Conservation (phyloP, 2,329 filamentous ascomycete species). For the Phaeosphaeria sp. region DNA sequence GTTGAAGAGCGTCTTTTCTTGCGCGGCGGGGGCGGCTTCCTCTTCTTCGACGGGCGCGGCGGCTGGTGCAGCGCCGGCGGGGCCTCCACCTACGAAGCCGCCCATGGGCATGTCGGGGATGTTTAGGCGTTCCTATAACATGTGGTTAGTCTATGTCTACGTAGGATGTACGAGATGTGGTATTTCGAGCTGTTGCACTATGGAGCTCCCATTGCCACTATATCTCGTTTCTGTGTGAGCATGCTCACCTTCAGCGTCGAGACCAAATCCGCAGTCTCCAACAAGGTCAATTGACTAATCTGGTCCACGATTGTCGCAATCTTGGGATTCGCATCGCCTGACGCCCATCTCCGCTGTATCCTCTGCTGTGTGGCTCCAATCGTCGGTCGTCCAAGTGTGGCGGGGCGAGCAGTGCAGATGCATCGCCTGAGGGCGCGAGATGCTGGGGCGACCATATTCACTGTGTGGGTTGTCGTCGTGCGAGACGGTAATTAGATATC, state of each 20-base stretch:
- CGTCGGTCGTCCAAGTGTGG: slow-evolving; percentile 37
- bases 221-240: background rate
- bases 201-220: background rate
- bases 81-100: slow-evolving; percentile 75
- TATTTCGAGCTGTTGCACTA: background rate
- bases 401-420: slow-evolving; percentile 44
- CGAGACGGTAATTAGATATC: slow-evolving; percentile 12
- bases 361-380: slow-evolving; percentile 45
- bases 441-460: slow-evolving; percentile 54
- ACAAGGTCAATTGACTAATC: slow-evolving; percentile 95
- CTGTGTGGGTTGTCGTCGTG: slow-evolving; percentile 22
- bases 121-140: slow-evolving; percentile 81
- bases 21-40: slow-evolving; percentile 85
- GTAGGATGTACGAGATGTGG: background rate
- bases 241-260: slow-evolving; percentile 83
- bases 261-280: slow-evolving; percentile 97
- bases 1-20: slow-evolving; percentile 97
- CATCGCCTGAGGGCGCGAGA: slow-evolving; percentile 54
- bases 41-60: slow-evolving; percentile 75
- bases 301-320: slow-evolving; percentile 95
- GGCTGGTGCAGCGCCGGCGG: slow-evolving; percentile 63
- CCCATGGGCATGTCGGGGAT: slow-evolving; percentile 97
- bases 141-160: slow-evolving; percentile 3
- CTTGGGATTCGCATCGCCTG: slow-evolving; percentile 89
- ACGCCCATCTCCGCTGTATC: slow-evolving; percentile 80